These are phyloP conservation scores for Acanthochlamys bracteata DNA, from an alignment of 106 monocot species.

Conservation along the genomic window DNA sequence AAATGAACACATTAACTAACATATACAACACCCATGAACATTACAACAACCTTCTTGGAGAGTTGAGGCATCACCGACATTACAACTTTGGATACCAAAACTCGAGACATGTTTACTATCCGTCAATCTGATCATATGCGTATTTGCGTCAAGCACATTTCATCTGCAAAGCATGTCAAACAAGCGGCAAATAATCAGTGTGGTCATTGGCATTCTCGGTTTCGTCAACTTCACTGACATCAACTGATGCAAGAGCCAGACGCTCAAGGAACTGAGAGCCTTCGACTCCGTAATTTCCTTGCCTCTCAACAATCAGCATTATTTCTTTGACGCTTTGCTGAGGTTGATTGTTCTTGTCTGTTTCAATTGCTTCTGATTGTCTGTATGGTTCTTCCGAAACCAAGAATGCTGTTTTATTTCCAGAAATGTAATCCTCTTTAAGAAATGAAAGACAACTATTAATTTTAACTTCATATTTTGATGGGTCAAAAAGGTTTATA, in stretches of 20 bases:
- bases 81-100: too few relatives aligned
- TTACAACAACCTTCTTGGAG: too few relatives aligned
- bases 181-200: not conserved
- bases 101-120: too few relatives aligned
- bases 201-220: slow-evolving; percentile 18
- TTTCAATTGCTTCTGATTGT: slow-evolving; percentile 27
- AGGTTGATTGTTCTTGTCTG: not conserved
- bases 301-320: slow-evolving; percentile 55
- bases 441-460: not conserved
- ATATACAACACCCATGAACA: too few relatives aligned
- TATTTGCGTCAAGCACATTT: too few relatives aligned
- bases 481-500: not conserved
- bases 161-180: not conserved
- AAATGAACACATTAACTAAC: too few relatives aligned
- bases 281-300: slow-evolving; percentile 18
- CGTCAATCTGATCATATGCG: too few relatives aligned
- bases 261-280: slow-evolving; percentile 4
- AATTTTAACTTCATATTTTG: not conserved
- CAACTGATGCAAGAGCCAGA: slow-evolving; percentile 8
- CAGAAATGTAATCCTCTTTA: slow-evolving; percentile 78
- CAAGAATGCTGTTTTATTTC: slow-evolving; percentile 75
- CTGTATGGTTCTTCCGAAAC: slow-evolving; percentile 67
- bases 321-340: slow-evolving; percentile 54
- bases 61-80: too few relatives aligned
- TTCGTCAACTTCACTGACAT: slow-evolving; percentile 12